These are phyloP conservation scores for Fusarium sp. DNA, from an alignment of 2,329 filamentous ascomycete species.

Conservation along the genomic window DNA sequence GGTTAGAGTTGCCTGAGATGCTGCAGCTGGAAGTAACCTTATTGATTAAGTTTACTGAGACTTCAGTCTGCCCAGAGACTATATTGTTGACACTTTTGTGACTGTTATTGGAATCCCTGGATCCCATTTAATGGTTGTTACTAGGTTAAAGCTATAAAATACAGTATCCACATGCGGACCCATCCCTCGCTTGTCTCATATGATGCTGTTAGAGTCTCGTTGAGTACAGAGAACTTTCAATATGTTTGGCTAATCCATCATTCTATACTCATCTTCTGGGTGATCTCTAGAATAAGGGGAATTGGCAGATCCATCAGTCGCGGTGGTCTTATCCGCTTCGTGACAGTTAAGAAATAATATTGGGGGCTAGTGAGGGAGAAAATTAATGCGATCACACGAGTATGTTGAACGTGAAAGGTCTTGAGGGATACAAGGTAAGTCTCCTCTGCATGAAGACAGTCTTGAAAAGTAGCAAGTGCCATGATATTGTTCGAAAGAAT, in stretches of 20 bases:
- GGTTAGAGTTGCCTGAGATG: no score
- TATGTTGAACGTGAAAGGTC: not conserved
- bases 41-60: no score
- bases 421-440: not conserved
- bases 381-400: not conserved
- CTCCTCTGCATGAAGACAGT: not conserved
- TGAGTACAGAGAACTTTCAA: not conserved
- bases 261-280: not conserved
- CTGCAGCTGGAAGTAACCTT: no score
- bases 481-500: not conserved
- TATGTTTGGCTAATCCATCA: not conserved
- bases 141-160: no score
- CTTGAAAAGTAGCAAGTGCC: not conserved
- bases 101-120: no score
- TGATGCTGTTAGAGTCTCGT: not conserved
- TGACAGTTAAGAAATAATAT: not conserved
- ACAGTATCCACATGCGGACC: no score
- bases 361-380: not conserved
- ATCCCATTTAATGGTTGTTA: no score
- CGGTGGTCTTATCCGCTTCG: not conserved
- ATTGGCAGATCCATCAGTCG: not conserved
- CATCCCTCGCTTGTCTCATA: not conserved
- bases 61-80: no score
- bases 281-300: not conserved
- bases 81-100: no score